phyloP scores from a whole-genome alignment of 2,329 filamentous ascomycete species.

The Epichloe gansuensis region DNA sequence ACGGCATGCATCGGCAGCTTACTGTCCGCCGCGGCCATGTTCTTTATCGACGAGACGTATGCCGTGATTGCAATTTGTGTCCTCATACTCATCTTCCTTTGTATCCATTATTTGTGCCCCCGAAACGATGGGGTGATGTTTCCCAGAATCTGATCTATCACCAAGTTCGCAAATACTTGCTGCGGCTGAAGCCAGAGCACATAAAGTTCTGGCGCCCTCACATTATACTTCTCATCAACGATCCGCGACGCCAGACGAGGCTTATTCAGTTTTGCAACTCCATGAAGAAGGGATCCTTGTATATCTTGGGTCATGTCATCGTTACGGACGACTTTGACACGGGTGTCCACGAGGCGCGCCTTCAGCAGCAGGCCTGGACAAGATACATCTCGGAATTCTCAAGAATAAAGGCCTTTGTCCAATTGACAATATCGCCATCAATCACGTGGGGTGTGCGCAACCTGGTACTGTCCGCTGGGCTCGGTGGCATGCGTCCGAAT shows the following conservation, averaged over 20 bases:
- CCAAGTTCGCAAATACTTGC: constrained; percentile 76
- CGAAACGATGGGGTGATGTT: constrained; percentile 83
- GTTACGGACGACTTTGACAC: constrained; percentile 71
- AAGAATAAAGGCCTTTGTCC: constrained; percentile 80
- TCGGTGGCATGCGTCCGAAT: constrained; percentile 83
- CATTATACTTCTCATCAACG: constrained; percentile 72
- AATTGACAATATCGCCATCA: constrained; percentile 70
- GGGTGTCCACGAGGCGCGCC: constrained; percentile 68
- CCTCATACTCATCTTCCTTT: constrained; percentile 62
- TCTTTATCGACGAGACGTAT: constrained; percentile 76
- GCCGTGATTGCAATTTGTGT: constrained; percentile 64
- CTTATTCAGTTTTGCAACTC: constrained; percentile 88
- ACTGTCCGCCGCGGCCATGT: constrained; percentile 73
- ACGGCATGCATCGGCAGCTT: constrained; percentile 65
- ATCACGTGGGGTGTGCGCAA: constrained; percentile 80
- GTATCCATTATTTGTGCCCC: constrained; percentile 77
- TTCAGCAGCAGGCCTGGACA: constrained; percentile 72
- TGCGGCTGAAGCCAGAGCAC: constrained; percentile 75
- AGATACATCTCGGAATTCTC: constrained; percentile 75
- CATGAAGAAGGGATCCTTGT: constrained; percentile 75
- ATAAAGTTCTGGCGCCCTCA: constrained; percentile 92
- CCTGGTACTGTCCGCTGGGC: constrained; percentile 65
- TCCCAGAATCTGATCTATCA: constrained; percentile 78
- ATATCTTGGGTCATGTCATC: constrained; percentile 79
- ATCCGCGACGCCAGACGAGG: constrained; percentile 68